Evolutionary conservation across 257 asterid species (phyloP).

Genomic region (Solanum sejunctum): DNA sequence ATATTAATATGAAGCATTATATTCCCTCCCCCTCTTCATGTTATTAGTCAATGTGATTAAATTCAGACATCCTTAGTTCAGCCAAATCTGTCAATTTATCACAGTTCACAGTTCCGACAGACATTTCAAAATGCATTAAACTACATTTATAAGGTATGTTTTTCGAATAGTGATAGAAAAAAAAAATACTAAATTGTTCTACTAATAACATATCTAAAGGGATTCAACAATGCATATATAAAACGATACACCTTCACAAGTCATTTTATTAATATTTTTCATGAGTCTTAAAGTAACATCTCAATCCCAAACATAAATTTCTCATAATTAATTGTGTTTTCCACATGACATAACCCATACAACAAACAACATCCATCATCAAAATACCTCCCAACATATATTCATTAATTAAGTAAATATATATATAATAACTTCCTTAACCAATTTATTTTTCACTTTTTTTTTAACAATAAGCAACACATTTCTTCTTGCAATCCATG

Average conservation of each 20-base stretch:
- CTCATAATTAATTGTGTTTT: background rate
- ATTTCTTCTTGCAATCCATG: slow-evolving; percentile 67
- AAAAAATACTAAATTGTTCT: background rate
- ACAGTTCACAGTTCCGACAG: background rate
- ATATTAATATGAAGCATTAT: background rate
- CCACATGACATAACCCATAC: background rate
- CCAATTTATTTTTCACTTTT: too few species aligned
- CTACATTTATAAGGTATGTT: background rate
- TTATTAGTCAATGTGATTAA: background rate
- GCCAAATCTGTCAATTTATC: background rate
- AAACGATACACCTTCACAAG: background rate
- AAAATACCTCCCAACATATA: background rate
- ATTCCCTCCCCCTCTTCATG: background rate
- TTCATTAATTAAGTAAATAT: background rate
- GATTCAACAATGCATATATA: too few species aligned
- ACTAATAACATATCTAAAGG: background rate
- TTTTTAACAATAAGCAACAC: slow-evolving; percentile 54
- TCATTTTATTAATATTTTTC: background rate
- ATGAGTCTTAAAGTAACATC: background rate
- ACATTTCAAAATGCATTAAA: background rate
- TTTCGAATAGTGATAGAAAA: background rate
- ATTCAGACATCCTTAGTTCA: background rate
- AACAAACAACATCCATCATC: background rate
- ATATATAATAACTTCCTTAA: background rate
- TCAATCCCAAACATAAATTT: background rate